phyloP scores from a whole-genome alignment of 345 rosid genomes.

The Leavenworthia alabamica region DNA sequence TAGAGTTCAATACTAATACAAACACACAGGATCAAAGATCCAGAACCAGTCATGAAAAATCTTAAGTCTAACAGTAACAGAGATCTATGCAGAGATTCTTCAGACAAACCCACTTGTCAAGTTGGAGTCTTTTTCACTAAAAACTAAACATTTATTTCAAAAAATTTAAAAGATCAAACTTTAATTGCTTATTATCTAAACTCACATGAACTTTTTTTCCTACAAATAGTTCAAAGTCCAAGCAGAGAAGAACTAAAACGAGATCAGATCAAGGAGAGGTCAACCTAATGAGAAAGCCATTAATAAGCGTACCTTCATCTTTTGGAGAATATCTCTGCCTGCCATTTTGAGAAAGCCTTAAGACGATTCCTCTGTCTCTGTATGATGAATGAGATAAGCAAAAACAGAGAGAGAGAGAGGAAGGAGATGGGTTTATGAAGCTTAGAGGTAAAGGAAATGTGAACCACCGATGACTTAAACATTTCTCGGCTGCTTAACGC shows the following conservation, averaged over 20 bases:
- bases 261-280: neutral
- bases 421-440: conserved; percentile 14
- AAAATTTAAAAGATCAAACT: neutral
- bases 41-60: neutral
- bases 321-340: conserved; percentile 63
- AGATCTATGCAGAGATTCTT: neutral
- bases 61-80: neutral
- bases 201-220: neutral
- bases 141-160: neutral
- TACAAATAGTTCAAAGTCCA: neutral
- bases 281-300: neutral
- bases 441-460: conserved; percentile 15
- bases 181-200: neutral
- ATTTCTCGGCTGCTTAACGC: conserved; percentile 35
- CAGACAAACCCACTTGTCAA: neutral
- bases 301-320: conserved; percentile 51
- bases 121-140: neutral
- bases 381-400: neutral
- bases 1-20: neutral
- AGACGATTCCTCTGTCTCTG: conserved; percentile 4
- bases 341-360: conserved; percentile 32
- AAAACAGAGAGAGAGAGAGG: neutral
- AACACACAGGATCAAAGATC: neutral
- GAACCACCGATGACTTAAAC: conserved; percentile 29
- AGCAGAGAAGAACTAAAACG: neutral